Conservation (phyloP, 2,329 filamentous ascomycete genomes). For the Botrytis porri region DNA sequence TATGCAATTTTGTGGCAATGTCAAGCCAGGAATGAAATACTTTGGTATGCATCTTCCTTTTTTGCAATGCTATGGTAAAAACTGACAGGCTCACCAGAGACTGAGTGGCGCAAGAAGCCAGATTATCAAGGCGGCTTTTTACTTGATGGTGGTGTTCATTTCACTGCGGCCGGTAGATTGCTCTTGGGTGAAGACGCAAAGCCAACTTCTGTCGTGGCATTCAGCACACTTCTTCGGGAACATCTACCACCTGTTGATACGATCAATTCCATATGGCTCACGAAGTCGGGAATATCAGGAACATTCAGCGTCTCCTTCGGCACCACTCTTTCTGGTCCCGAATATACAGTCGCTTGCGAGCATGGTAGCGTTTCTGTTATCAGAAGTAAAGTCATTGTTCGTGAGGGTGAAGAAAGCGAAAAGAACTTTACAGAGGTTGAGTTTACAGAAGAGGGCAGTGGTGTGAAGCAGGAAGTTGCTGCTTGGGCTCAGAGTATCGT, state of each 20-base stretch:
- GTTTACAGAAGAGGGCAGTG: conserved; percentile 34
- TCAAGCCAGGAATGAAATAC: conserved; percentile 49
- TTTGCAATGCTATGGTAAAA: too few relatives aligned
- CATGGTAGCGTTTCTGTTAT: conserved; percentile 35
- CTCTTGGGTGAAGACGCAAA: conserved; percentile 47
- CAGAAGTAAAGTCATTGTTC: conserved; percentile 32
- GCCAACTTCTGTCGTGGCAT: conserved; percentile 32
- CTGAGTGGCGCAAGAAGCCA: conserved; percentile 64
- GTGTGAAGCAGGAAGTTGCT: conserved; percentile 35
- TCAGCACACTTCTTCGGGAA: conserved; percentile 32
- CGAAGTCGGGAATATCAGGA: conserved; percentile 34
- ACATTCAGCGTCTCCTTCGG: conserved; percentile 37
- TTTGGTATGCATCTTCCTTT: conserved; percentile 29
- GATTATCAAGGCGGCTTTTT: conserved; percentile 73
- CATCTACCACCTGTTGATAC: conserved; percentile 38
- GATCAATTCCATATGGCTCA: conserved; percentile 38
- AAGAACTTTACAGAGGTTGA: conserved; percentile 30
- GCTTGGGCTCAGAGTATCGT: conserved; percentile 36
- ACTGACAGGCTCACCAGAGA: conserved; percentile 38
- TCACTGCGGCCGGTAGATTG: conserved; percentile 59
- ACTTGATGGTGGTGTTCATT: conserved; percentile 74
- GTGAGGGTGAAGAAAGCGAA: conserved; percentile 31
- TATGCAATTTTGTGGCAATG: conserved; percentile 44
- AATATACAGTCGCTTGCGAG: conserved; percentile 37
- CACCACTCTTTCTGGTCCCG: conserved; percentile 34